Evolutionary conservation across 129 eudicot species (phyloP).

Genomic region (Mikania micrantha): DNA sequence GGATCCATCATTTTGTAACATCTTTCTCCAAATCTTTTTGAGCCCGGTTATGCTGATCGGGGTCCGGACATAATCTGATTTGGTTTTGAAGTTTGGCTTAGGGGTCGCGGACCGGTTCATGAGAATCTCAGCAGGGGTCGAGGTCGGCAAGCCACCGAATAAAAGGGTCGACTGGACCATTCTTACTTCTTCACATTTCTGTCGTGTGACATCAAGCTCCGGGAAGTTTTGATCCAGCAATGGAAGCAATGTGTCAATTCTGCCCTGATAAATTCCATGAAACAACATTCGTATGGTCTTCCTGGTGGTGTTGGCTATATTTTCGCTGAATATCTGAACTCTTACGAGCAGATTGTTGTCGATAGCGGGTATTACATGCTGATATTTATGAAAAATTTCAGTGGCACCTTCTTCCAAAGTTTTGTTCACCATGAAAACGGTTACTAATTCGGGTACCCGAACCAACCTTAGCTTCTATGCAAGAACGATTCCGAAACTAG

Average conservation of each 20-base stretch:
- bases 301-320: not conserved
- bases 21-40: not conserved
- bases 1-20: slow-evolving; percentile 2
- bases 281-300: slow-evolving; percentile 10
- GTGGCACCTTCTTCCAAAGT: not conserved
- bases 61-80: slow-evolving; percentile 12
- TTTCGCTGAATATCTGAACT: not conserved
- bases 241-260: not conserved
- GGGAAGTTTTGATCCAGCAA: slow-evolving; percentile 16
- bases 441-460: not conserved
- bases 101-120: not conserved
- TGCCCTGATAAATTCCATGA: slow-evolving; percentile 23
- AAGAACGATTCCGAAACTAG: not conserved
- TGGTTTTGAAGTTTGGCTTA: not conserved
- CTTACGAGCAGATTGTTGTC: not conserved
- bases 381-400: not conserved
- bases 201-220: slow-evolving; percentile 13
- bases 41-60: slow-evolving; percentile 14
- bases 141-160: not conserved
- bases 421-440: not conserved
- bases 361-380: not conserved
- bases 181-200: slow-evolving; percentile 15
- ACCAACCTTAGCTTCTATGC: not conserved
- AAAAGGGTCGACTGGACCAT: slow-evolving; percentile 16
- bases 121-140: not conserved